Base-by-base conservation (phyloP, 441 rosid species). In the Corymbia calophylla region DNA sequence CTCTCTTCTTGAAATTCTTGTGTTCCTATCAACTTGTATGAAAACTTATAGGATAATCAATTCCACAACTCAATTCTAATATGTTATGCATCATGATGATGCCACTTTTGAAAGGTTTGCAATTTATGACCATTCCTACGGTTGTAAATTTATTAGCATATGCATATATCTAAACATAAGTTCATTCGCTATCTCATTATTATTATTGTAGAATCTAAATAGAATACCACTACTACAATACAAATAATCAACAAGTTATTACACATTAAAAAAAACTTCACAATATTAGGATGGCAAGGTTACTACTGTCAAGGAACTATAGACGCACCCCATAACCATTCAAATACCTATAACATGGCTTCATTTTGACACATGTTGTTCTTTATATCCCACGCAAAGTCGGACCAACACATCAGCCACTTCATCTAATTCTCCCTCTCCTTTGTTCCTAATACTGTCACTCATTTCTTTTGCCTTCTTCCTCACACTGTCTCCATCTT, bases 401-500 rank as follows among this genome's bases (percentile, higher is more conserved):
- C 27, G 44, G 70, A 56, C 23, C 27, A 88, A 48, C 15, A 16
- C 81, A 82, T 60, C 87, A 16, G n/a, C 77, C 62, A 55, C 90
- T 47, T 68, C 90, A 29, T 87, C 90, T 12, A 64, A n/a, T 64
- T 64, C 39, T n/a, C 21, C 21, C 53, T 82, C 87, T 12, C 90
- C 90, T 51, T 48, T 58, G 1, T 60, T 88, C 60, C 87, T 81
- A 47, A 88, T 44, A 19, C 80, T 2, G 39, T 82, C 90, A 48
- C 90, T 82, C 58, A 88, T 85, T 53, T 88, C 87, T 44, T 60
- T 88, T 47, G 84, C 87, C 90, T 60, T 82, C 77, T 49, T 60
- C 90, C 90, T 88, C 77, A 88, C 81, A 10, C 81, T 29, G 48
- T 81, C 90, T 15, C 90, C 60, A 3, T 53, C 87, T 39, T 47